Percentiles rank a stretch among this genome's conserved stretches.
These are phyloP conservation scores for Claviceps sp. DNA, from an alignment of 2,329 filamentous ascomycete species.

Conservation along the genomic window DNA sequence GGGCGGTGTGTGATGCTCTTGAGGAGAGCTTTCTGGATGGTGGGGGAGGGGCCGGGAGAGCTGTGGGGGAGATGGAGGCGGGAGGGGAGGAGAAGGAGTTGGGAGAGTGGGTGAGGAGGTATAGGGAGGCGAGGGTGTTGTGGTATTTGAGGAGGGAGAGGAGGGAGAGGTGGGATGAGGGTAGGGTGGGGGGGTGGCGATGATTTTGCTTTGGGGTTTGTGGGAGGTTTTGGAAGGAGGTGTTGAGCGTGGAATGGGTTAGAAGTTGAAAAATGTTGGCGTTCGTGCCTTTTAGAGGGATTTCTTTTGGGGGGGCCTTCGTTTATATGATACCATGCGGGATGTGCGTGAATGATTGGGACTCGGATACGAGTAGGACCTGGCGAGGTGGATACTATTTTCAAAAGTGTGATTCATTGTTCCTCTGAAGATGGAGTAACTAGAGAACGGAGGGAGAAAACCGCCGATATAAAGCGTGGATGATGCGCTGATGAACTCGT, in stretches of 20 bases:
- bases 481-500: too few relatives aligned
- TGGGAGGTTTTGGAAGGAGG: not conserved
- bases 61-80: conserved; percentile 14
- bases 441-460: too few relatives aligned
- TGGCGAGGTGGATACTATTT: too few relatives aligned
- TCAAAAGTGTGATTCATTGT: too few relatives aligned
- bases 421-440: too few relatives aligned
- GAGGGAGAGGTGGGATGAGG: conserved; percentile 91
- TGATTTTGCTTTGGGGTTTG: conserved; percentile 25
- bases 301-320: too few relatives aligned
- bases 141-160: conserved; percentile 73
- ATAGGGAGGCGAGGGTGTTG: conserved; percentile 66
- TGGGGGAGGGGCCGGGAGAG: conserved; percentile 23
- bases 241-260: not conserved
- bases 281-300: too few relatives aligned
- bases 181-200: conserved; percentile 86
- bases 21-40: conserved; percentile 85
- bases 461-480: too few relatives aligned
- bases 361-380: too few relatives aligned
- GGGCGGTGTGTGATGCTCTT: conserved; percentile 62
- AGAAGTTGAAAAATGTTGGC: too few relatives aligned
- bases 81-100: conserved; percentile 66
- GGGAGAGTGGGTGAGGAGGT: conserved; percentile 68
- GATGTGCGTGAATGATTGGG: too few relatives aligned
- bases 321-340: too few relatives aligned